Evolutionary conservation across 257 asterid genomes (phyloP), one percentile per base, ranked within the genome.

Genomic region (Plantago major): DNA sequence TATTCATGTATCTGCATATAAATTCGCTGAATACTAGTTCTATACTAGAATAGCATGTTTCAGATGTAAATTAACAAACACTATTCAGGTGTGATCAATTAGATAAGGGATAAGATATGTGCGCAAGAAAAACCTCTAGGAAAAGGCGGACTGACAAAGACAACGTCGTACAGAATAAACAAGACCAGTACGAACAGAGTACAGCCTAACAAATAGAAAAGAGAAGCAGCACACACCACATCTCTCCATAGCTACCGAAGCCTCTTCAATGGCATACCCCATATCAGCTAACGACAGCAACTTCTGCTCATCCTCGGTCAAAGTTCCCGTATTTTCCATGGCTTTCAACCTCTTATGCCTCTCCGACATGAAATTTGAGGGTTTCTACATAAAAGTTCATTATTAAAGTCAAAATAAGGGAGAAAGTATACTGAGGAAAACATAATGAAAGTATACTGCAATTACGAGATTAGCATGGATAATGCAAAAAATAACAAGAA

Each of bases 261-360:
- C 81, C 69, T 76, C 88, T 28, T 74, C 78, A 42, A 40, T 56
- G 1, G 73, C 42, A 46, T 71, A 82, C 28, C 88, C 88, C 88
- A 82, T 82, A 37, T 74, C 66, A 48, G 54, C 58, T 38, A 82
- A 66, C 4, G 55, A 51, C 9, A 74, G 67, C 67, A 81, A 22
- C 6, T 59, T 81, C 49, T 33, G 28, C 46, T 88, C 86, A 55
- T 74, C 66, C 71, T 75, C 81, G 9, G 84, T 51, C 60, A 74
- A 69, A 13, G 81, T 63, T 59, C 79, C 81, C 3, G 65, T 53
- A 9, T 19, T 71, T 53, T 43, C 82, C 81, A 70, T 49, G 45
- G 71, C 28, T 52, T 73, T 61, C 69, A 81, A 45, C 80, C 28
- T 63, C 26, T 68, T 81, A 58, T 75, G 87, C 66, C 66, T 53